Evolutionary conservation across 106 monocot genomes (phyloP), one percentile per base, ranked within the genome.

Genomic region (Dendrobium officinale): DNA sequence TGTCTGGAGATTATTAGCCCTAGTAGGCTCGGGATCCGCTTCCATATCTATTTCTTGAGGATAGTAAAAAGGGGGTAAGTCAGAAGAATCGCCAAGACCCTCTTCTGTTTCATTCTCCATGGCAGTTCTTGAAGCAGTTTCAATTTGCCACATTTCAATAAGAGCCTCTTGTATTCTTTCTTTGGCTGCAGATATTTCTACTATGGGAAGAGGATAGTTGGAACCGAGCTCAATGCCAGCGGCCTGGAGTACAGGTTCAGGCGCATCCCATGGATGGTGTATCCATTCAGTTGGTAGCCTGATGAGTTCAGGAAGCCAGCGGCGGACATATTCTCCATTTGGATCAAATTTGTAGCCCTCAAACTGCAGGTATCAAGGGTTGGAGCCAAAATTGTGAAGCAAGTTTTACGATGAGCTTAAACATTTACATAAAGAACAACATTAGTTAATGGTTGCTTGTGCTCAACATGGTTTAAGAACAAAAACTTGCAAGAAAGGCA

Each of bases 271-370:
- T 20, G 97, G 97, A 72, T 97, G 97, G 79, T 97, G 97, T 77
- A 94, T 97, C 97, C 97, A 97, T 67, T 91, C 92, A 27, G 97
- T 97, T 4, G 97, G 97, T 72, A 97, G 49, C 75, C 97, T 84
- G 24, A 92, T 88, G 22, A 97, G 89, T 80, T 97, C 97, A 22
- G 97, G 97, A 67, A 97, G 89, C 97, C 97, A 97, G 0, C 94
- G 85, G 16, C 97, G 86, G 20, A 94, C 97, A 80, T 97, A 97
- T 80, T 97, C 97, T 49, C 97, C 97, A 76, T 97, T 76, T 1
- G 92, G 94, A 19, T 97, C 97, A 58, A 94, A 94, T 73, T 97
- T 97, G 86, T 92, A 92, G 42, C 97, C 97, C 87, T 97, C 94
- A 80, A 94, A 87, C 97, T 97, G 85, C 9, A 83, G 27, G 55